Percentiles rank a stretch among this genome's conserved stretches.
Evolutionary conservation across 2,329 filamentous ascomycete genomes (phyloP).

Genomic region (Fonsecaea erecta): DNA sequence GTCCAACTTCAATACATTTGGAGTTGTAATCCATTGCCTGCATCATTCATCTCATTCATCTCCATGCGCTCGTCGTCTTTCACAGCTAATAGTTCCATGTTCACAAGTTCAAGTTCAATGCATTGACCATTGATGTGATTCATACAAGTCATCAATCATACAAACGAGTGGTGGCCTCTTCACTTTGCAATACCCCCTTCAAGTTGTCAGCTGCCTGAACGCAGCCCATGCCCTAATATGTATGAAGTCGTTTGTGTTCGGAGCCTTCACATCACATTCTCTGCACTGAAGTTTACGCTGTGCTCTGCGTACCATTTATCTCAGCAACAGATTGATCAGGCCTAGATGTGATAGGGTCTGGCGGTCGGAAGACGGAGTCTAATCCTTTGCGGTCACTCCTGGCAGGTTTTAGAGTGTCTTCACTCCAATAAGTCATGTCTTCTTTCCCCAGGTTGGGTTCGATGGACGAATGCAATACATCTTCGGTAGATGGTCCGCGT

Average conservation of each 20-base stretch:
- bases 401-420: constrained; percentile 26
- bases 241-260: neutral
- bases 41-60: constrained; percentile 9
- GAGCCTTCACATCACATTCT: neutral
- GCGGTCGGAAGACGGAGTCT: constrained; percentile 16
- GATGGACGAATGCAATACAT: neutral
- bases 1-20: neutral
- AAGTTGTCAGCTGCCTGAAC: neutral
- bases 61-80: neutral
- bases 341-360: neutral
- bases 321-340: neutral
- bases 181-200: neutral
- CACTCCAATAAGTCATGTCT: neutral
- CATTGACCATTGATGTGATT: constrained; percentile 2
- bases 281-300: neutral
- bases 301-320: neutral
- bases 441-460: too few species aligned
- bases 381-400: constrained; percentile 24
- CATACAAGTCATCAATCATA: constrained; percentile 22
- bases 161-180: constrained; percentile 3
- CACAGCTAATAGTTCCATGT: neutral
- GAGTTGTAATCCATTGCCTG: neutral
- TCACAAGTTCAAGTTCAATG: constrained; percentile 2
- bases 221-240: neutral
- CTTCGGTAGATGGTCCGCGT: neutral